These are phyloP conservation scores for Ganoderma lingzhi DNA, from an alignment of 1,284 basidiomycete species.

Conservation along the genomic window DNA sequence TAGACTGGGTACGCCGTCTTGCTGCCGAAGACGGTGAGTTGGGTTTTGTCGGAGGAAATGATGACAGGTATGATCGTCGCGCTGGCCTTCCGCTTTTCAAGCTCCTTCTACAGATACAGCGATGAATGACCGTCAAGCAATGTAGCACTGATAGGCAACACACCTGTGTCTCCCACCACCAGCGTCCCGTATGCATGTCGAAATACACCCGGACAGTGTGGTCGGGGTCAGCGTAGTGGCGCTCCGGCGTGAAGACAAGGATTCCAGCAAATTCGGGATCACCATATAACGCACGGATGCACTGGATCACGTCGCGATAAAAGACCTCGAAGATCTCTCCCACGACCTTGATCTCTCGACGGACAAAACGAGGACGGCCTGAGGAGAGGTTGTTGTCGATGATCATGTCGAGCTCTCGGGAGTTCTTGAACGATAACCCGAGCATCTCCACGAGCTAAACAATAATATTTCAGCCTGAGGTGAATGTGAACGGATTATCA, in stretches of 20 bases:
- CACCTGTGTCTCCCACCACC: too few relatives aligned
- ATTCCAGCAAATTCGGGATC: neutral
- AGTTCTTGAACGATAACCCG: neutral
- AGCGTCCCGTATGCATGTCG: too few relatives aligned
- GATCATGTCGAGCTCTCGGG: neutral
- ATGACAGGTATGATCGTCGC: too few relatives aligned
- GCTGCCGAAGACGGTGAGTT: too few relatives aligned
- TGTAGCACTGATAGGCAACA: neutral
- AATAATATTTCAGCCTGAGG: too few relatives aligned
- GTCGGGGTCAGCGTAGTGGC: too few relatives aligned
- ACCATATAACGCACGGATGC: neutral
- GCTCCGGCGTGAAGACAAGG: constrained; percentile 42
- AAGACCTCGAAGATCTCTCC: neutral
- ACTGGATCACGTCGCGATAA: neutral
- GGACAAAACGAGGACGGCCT: neutral
- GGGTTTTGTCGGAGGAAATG: too few relatives aligned
- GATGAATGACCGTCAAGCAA: too few relatives aligned
- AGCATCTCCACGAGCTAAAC: neutral
- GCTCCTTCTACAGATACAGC: too few relatives aligned
- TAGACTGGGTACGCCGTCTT: too few relatives aligned
- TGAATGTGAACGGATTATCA: neutral
- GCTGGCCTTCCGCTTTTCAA: too few relatives aligned
- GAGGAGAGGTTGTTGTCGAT: neutral
- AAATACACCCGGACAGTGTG: too few relatives aligned
- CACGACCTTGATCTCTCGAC: neutral